phyloP scores from a whole-genome alignment of 1,139 yeast species.

The Wickerhamiella infanticola region DNA sequence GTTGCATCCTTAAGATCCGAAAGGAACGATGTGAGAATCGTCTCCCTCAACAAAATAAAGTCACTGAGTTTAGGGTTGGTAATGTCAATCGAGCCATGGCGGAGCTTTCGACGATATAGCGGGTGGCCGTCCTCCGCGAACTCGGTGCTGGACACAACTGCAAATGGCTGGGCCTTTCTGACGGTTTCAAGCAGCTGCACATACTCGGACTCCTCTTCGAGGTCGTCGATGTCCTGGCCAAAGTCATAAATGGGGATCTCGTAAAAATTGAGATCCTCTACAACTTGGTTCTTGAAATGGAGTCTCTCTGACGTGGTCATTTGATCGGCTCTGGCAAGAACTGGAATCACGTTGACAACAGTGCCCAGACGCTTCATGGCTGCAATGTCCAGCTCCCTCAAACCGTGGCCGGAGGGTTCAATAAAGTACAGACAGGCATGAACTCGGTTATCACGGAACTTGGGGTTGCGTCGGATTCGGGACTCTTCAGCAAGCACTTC shows the following conservation, averaged over 20 bases:
- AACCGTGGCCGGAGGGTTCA: constrained; percentile 70
- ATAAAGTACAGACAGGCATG: constrained; percentile 86
- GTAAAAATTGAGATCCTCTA: constrained; percentile 59
- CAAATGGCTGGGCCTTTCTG: constrained; percentile 68
- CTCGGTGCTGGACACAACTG: constrained; percentile 35
- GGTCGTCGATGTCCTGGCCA: constrained; percentile 9
- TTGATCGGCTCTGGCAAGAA: constrained; percentile 73
- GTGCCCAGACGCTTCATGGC: constrained; percentile 73
- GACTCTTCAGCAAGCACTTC: constrained; percentile 86
- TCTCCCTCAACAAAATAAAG: constrained; percentile 61
- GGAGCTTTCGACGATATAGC: constrained; percentile 58
- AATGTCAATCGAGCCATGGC: constrained; percentile 87
- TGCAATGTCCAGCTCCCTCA: constrained; percentile 64
- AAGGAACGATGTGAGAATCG: constrained; percentile 73
- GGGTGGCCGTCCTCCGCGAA: constrained; percentile 15
- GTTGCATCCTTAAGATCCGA: constrained; percentile 88
- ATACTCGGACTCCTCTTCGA: not conserved
- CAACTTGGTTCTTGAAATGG: constrained; percentile 50
- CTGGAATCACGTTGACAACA: constrained; percentile 85
- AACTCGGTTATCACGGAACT: constrained; percentile 73
- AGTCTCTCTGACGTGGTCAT: constrained; percentile 62
- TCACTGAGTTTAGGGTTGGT: constrained; percentile 74
- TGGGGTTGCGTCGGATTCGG: constrained; percentile 84
- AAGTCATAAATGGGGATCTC: constrained; percentile 75
- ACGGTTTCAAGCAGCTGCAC: constrained; percentile 48